phyloP scores from a whole-genome alignment of 306 rosid genomes.

The Trifolium fragiferum region DNA sequence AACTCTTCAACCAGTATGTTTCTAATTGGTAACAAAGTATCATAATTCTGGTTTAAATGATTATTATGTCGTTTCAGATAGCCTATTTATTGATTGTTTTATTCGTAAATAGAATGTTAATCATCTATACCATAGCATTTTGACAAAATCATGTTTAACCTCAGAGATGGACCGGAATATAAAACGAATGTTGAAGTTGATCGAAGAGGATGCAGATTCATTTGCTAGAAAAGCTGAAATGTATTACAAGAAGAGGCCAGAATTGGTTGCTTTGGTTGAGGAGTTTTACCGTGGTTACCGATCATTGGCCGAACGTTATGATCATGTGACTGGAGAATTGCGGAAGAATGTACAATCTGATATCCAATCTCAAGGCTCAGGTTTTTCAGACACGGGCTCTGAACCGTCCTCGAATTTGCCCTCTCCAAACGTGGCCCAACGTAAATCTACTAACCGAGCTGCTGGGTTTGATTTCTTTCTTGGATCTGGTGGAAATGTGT shows the following conservation, averaged over 20 bases:
- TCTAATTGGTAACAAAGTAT: not conserved
- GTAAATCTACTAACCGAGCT: conserved; percentile 71
- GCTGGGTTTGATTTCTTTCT: conserved; percentile 96
- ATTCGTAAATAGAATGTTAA: not conserved
- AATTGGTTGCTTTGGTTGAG: conserved; percentile 83
- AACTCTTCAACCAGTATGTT: not conserved
- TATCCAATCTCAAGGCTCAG: conserved; percentile 85
- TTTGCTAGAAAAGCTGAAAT: conserved; percentile 94
- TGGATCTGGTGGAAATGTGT: conserved; percentile 71
- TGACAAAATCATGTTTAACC: conserved; percentile 53
- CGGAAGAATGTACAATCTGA: conserved; percentile 75
- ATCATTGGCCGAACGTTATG: conserved; percentile 91
- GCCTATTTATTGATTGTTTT: not conserved
- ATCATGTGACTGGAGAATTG: conserved; percentile 83
- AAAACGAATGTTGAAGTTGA: conserved; percentile 90
- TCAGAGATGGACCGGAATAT: conserved; percentile 88
- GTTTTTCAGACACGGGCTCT: conserved; percentile 68
- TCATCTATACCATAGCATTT: not conserved
- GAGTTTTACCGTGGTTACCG: conserved; percentile 87
- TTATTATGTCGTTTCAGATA: not conserved
- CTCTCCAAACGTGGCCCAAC: conserved; percentile 61
- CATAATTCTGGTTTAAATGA: not conserved
- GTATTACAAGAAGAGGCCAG: conserved; percentile 97
- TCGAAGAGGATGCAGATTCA: conserved; percentile 95
- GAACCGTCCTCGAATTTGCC: conserved; percentile 60